phyloP scores from a whole-genome alignment of 352 stramenopile species.

The Globisporangium echinulatum region DNA sequence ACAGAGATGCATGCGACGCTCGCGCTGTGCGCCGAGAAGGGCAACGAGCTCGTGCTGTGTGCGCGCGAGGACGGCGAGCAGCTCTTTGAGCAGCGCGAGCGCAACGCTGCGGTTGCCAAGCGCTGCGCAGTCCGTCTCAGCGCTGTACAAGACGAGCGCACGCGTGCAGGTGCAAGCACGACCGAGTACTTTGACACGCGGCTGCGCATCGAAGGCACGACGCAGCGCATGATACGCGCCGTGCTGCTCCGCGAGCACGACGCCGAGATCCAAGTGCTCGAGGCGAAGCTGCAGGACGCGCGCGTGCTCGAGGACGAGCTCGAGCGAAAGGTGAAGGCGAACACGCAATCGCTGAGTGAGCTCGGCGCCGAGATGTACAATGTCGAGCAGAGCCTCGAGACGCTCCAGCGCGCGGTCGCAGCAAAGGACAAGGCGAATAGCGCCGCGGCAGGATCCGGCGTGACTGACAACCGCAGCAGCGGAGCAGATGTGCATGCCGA shows the following conservation, averaged over 20 bases:
- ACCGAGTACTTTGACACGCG: conserved; percentile 61
- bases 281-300: conserved; percentile 10
- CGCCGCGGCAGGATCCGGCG: neutral
- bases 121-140: conserved; percentile 21
- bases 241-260: conserved; percentile 38
- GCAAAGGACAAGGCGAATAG: conserved; percentile 5
- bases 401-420: conserved; percentile 21
- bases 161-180: conserved; percentile 18
- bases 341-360: conserved; percentile 28
- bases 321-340: conserved; percentile 11
- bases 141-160: conserved; percentile 29
- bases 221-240: conserved; percentile 42
- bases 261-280: conserved; percentile 29
- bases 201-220: conserved; percentile 42
- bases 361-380: conserved; percentile 26
- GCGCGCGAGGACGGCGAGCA: conserved; percentile 51
- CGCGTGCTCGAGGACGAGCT: conserved; percentile 6
- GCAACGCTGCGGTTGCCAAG: conserved; percentile 19
- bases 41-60: conserved; percentile 53
- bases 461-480: neutral
- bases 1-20: conserved; percentile 38
- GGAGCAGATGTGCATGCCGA: neutral
- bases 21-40: conserved; percentile 22
- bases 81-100: conserved; percentile 32
- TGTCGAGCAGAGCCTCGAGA: conserved; percentile 27